Conservation (phyloP, 164 flowering plant genomes). For the Vitis labrusca region DNA sequence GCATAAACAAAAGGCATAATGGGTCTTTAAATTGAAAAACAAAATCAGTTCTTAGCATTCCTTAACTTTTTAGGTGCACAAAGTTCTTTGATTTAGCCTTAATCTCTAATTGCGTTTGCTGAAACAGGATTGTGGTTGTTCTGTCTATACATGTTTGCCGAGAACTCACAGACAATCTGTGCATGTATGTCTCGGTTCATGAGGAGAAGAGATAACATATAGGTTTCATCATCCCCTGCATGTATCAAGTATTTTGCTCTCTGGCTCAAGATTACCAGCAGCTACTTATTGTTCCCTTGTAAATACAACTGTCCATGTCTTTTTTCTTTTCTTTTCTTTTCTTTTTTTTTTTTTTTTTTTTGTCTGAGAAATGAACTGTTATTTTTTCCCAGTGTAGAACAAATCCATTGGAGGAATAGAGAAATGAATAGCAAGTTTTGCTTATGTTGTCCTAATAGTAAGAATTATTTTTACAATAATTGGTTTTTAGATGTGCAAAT, state of each 20-base stretch:
- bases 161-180: constrained; percentile 38
- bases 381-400: background rate
- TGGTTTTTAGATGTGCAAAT: too few species aligned
- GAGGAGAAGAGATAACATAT: constrained; percentile 36
- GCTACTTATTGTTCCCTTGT: constrained; percentile 2
- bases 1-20: too few species aligned
- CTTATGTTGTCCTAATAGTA: too few species aligned
- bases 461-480: too few species aligned
- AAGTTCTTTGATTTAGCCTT: too few species aligned
- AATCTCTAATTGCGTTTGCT: constrained; percentile 12
- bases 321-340: background rate
- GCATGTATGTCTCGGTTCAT: constrained; percentile 28
- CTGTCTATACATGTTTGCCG: constrained; percentile 59
- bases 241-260: too few species aligned
- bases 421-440: too few species aligned
- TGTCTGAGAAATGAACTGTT: too few species aligned
- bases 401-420: background rate
- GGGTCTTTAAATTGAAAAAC: too few species aligned
- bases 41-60: too few species aligned
- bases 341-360: too few species aligned
- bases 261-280: background rate
- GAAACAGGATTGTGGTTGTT: constrained; percentile 80
- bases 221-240: background rate
- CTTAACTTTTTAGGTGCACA: too few species aligned
- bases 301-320: background rate